Evolutionary conservation across 1,139 yeast genomes (phyloP), one percentile per base, ranked within the genome.

Genomic region (Yamadazyma triangularis): DNA sequence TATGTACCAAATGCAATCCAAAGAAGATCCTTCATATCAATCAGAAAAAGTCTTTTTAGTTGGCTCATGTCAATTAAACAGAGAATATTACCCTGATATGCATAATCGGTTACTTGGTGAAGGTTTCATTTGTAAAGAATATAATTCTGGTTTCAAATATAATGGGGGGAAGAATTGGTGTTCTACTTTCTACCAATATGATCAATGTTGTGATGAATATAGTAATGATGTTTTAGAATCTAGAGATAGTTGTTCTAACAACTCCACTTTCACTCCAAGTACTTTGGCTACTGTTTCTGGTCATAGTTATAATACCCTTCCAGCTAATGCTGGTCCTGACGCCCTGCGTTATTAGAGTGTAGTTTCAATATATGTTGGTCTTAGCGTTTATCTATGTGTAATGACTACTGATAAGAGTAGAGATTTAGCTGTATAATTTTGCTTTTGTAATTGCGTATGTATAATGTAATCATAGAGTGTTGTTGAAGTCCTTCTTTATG

Each of bases 121-220:
- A 11, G 34, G 52, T 2, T 49, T 35, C 35, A 42, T 47, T 36
- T 49, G 53, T 34, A 45, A 44, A 10, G 51, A 48, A 30, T 49
- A 48, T 35, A 49, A 48, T 31, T 41, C 49, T 12, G 52, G 47
- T 2, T 48, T 38, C 34, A 40, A 42, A 27, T 44, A 38, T 29
- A 50, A 47, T 26, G 52, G 50, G 15, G 51, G 51, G 14, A 38
- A 36, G 31, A 49, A 47, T 39, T 47, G 52, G 51, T 48, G 53
- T 32, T 26, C 40, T 32, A 30, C 41, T 32, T 42, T 44, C 33
- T 47, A 48, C 28, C 47, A 43, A 20, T 23, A 44, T 6, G 30
- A 32, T 24, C 45, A 48, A 21, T 33, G 36, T 24, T 33, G 36
- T 29, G 30, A 33, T 20, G 23, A 14, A 9, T 33, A 35, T 40